A percentile compares a stretch with the other conserved stretches of the same genome.
phyloP scores from a whole-genome alignment of 768 basidiomycete genomes.

The Polyporus arcularius region DNA sequence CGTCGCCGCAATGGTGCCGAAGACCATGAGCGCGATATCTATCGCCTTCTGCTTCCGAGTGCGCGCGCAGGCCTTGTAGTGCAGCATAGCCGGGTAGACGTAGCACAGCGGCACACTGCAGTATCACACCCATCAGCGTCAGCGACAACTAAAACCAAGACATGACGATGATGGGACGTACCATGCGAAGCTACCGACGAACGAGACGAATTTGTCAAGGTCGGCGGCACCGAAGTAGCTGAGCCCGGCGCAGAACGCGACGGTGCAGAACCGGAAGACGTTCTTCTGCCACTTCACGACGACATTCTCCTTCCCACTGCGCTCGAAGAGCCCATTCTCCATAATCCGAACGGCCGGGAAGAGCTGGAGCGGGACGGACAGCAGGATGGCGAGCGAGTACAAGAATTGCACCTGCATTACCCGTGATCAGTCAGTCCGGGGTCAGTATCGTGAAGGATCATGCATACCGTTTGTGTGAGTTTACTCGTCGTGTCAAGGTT shows the following conservation, averaged over 20 bases:
- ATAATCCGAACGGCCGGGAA: conserved; percentile 98
- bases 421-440: not conserved
- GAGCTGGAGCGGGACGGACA: conserved; percentile 91
- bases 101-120: conserved; percentile 88
- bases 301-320: conserved; percentile 78
- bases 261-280: conserved; percentile 71
- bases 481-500: conserved; percentile 84
- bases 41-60: conserved; percentile 63
- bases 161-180: conserved; percentile 37
- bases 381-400: conserved; percentile 89
- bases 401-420: conserved; percentile 68
- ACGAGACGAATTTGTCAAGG: conserved; percentile 93
- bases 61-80: conserved; percentile 82
- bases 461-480: conserved; percentile 82
- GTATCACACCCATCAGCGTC: not conserved
- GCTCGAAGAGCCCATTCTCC: conserved; percentile 91
- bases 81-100: conserved; percentile 91
- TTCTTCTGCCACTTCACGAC: conserved; percentile 98
- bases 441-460: conserved; percentile 20
- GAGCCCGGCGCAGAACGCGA: conserved; percentile 79
- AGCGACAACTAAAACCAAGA: not conserved
- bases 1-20: conserved; percentile 68
- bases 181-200: conserved; percentile 95
- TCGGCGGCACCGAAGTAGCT: conserved; percentile 84
- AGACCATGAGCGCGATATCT: conserved; percentile 74